Evolutionary conservation across 2,329 filamentous ascomycete species (phyloP), one percentile per base, ranked within the genome.

Genomic region (Teratosphaeria pseudoeucalypti): DNA sequence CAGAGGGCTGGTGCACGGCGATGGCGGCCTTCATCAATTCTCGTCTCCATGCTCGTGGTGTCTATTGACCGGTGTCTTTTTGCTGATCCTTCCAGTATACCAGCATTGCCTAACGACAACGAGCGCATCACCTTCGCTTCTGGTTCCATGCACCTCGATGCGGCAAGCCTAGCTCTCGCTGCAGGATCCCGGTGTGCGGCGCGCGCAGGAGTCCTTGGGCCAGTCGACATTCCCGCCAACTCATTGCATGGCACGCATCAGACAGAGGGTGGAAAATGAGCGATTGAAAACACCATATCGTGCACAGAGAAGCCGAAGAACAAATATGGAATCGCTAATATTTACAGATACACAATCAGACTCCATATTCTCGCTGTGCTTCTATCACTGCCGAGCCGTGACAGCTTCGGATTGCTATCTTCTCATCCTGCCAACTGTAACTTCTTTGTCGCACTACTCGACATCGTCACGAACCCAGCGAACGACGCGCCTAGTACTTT

Each of bases 401-500:
- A 49, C 43, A 49, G 43, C 16, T 23, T 10, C n/a, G 43, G 2
- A 32, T n/a, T 49, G 16, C 16, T 49, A 49, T n/a, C 43, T 49
- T n/a, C 43, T 49, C 16, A 16, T n/a, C 9, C 16, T 49, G 19
- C 9, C 16, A 11, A n/a, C 19, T 10, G 7, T 32, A 32, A 32
- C 29, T 23, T 49, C 37, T 26, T n/a, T 49, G 19, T 49, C 16
- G 16, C 55, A 53, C 49, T 23, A 49, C 43, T 19, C 6, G 29
- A 43, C 34, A n/a, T 70, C 78, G 37, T 12, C 16, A 19, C 2
- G 6, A 7, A 49, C 10, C 16, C 23, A 49, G 19, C 43, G n/a
- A n/a, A 49, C 16, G 16, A 49, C 9, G 6, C 43, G 16, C 43
- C 19, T 90, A 92, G 79, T 92, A 92, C 71, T 88, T 87, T 81